A percentile compares a stretch with the other conserved stretches of the same genome.
phyloP scores from a whole-genome alignment of 2,329 filamentous ascomycete species.

The Aspergillus eucalypticola region DNA sequence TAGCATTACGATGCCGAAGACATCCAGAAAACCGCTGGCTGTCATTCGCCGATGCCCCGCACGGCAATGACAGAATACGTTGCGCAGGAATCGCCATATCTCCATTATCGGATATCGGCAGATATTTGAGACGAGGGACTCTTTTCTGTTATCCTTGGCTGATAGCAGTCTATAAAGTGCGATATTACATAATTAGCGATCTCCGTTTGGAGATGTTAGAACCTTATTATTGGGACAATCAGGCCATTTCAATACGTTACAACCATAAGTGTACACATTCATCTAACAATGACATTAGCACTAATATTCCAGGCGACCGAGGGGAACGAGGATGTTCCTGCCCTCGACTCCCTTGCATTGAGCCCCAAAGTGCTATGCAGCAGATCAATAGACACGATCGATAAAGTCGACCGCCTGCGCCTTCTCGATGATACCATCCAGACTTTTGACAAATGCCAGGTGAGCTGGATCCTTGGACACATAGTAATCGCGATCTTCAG shows the following conservation, averaged over 20 bases:
- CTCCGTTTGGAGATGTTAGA: no score
- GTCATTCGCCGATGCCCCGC: neutral
- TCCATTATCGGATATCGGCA: neutral
- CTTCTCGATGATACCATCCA: slow-evolving; percentile 35
- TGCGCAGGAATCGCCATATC: neutral
- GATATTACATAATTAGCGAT: no score
- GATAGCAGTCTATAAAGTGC: no score
- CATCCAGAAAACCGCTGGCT: neutral
- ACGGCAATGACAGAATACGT: neutral
- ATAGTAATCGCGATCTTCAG: slow-evolving; percentile 69
- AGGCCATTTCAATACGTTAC: no score
- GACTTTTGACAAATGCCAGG: slow-evolving; percentile 56
- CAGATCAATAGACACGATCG: neutral
- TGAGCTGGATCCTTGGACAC: slow-evolving; percentile 65
- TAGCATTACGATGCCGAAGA: neutral
- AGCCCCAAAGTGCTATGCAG: no score
- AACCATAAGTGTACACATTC: no score
- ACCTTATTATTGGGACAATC: no score
- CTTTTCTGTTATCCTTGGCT: neutral
- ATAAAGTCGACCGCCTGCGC: slow-evolving; percentile 39
- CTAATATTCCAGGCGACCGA: no score
- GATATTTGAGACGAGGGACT: neutral
- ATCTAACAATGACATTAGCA: no score
- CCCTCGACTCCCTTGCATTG: no score
- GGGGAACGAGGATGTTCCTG: no score